Conservation (phyloP, 768 basidiomycete species). For the Tricholoma furcatifolium region DNA sequence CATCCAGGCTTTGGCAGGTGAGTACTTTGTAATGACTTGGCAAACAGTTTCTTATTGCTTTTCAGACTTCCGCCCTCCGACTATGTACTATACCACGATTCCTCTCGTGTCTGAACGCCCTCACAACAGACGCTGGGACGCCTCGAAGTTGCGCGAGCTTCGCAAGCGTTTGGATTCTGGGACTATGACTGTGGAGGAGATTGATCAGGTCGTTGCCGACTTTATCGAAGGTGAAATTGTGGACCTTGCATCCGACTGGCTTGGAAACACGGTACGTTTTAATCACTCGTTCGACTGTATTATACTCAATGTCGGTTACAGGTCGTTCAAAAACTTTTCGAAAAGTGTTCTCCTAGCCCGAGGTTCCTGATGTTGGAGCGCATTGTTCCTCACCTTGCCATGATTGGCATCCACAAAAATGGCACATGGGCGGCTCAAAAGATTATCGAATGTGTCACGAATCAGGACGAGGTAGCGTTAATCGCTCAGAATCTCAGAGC, state of each 20-base stretch:
- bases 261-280: constrained; percentile 84
- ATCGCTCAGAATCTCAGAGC: constrained; percentile 87
- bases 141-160: constrained; percentile 89
- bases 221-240: constrained; percentile 94
- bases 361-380: constrained; percentile 92
- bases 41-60: constrained; percentile 17
- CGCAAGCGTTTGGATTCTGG: constrained; percentile 94
- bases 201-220: constrained; percentile 87
- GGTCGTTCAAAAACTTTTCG: constrained; percentile 97
- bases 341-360: constrained; percentile 75
- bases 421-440: constrained; percentile 99
- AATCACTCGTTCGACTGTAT: not conserved
- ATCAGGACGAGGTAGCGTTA: constrained; percentile 80
- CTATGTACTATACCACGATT: constrained; percentile 95
- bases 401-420: constrained; percentile 99
- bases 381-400: constrained; percentile 89
- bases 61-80: constrained; percentile 88
- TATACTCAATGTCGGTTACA: constrained; percentile 24
- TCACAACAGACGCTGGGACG: constrained; percentile 89
- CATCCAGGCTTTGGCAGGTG: constrained; percentile 83
- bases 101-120: constrained; percentile 85
- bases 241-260: constrained; percentile 95
- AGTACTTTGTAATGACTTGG: constrained; percentile 26
- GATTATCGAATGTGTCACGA: constrained; percentile 93
- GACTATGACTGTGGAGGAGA: constrained; percentile 78